phyloP scores from a whole-genome alignment of 2,329 filamentous ascomycete species.

The Pseudocercospora macadamiae region DNA sequence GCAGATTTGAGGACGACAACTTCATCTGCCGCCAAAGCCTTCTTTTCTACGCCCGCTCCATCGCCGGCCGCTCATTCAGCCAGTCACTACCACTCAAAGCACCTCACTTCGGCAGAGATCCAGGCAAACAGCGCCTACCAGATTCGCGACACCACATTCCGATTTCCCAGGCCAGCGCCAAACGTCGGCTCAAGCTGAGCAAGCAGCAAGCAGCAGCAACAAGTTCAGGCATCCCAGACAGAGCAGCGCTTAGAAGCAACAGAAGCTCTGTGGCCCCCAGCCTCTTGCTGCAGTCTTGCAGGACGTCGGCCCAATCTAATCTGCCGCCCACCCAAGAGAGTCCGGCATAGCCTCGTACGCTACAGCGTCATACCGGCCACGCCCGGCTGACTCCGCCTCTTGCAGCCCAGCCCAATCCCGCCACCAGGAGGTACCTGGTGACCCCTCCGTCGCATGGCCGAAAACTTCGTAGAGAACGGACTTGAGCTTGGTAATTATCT shows the following conservation, averaged over 20 bases:
- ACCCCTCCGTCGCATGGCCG: slow-evolving; percentile 15
- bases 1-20: neutral
- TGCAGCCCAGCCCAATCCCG: slow-evolving; percentile 16
- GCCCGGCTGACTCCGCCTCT: slow-evolving; percentile 13
- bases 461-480: slow-evolving; percentile 32
- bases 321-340: too few species aligned
- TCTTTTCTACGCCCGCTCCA: slow-evolving; percentile 2
- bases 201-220: neutral
- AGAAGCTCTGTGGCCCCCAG: slow-evolving; percentile 6
- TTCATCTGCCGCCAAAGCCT: slow-evolving; percentile 1
- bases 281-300: slow-evolving; percentile 14
- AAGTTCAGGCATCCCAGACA: neutral
- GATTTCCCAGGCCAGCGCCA: neutral
- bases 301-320: slow-evolving; percentile 6
- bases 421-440: slow-evolving; percentile 11
- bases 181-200: slow-evolving; percentile 1
- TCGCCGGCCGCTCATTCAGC: slow-evolving; percentile 5
- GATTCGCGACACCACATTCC: neutral
- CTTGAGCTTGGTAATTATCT: slow-evolving; percentile 30
- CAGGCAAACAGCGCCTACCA: neutral
- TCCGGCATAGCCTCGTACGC: neutral
- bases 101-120: neutral
- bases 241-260: neutral
- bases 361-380: slow-evolving; percentile 8
- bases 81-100: neutral